These are phyloP conservation scores for Neofusicoccum ribis DNA, from an alignment of 2,329 filamentous ascomycete genomes.

Conservation along the genomic window DNA sequence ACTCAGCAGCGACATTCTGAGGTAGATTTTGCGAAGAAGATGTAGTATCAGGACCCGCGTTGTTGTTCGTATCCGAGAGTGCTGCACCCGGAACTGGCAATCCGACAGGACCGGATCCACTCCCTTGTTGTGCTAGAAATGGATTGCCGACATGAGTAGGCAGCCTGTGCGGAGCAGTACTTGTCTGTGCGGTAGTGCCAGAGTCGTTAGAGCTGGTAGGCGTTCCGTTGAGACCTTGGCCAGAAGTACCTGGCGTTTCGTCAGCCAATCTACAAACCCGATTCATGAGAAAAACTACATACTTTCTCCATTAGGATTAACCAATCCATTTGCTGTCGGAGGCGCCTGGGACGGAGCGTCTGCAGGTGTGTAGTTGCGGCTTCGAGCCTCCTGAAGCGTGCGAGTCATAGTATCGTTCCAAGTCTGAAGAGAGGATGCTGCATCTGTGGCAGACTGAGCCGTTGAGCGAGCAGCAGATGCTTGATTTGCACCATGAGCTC, in stretches of 20 bases:
- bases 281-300: neutral
- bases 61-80: neutral
- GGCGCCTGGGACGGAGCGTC: neutral
- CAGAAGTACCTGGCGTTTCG: neutral
- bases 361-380: neutral
- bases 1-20: neutral
- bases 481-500: neutral
- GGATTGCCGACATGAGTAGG: neutral
- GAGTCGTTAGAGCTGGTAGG: neutral
- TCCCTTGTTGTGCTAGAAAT: neutral
- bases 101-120: neutral
- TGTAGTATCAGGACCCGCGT: neutral
- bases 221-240: neutral
- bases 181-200: neutral
- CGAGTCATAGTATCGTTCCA: slow-evolving; percentile 17
- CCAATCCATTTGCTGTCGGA: neutral
- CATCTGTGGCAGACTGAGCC: neutral
- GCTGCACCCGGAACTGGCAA: neutral
- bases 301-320: neutral
- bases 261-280: neutral
- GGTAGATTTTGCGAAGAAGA: neutral
- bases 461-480: neutral
- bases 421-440: slow-evolving; percentile 4
- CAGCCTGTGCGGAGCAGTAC: neutral
- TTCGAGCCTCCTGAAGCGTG: neutral